Percentiles rank a stretch among this genome's conserved stretches.
These are phyloP conservation scores for Roridomyces roridus DNA, from an alignment of 768 basidiomycete genomes.

Conservation along the genomic window DNA sequence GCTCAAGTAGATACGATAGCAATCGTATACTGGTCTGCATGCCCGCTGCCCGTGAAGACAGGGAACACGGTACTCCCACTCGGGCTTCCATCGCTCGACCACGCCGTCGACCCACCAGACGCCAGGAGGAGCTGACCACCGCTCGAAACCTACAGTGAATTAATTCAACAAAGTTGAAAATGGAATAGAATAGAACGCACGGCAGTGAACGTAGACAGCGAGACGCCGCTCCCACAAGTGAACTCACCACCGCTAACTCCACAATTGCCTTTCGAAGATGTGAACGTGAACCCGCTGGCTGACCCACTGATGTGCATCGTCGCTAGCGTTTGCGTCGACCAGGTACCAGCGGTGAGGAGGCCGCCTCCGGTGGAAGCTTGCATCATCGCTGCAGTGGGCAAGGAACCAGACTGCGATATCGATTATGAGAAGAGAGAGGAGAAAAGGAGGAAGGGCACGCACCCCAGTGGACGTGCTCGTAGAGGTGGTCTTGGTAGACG, in stretches of 20 bases:
- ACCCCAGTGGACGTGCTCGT: neutral
- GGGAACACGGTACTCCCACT: conserved; percentile 36
- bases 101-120: conserved; percentile 43
- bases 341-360: conserved; percentile 48
- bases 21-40: conserved; percentile 24
- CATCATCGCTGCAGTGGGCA: conserved; percentile 43
- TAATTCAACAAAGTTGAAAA: neutral
- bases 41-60: conserved; percentile 24
- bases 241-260: conserved; percentile 41
- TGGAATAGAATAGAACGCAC: conserved; percentile 28
- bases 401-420: conserved; percentile 12
- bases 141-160: conserved; percentile 35
- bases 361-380: conserved; percentile 41
- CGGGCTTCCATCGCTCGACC: conserved; percentile 42
- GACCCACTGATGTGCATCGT: conserved; percentile 46
- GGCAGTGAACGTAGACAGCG: conserved; percentile 43
- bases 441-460: neutral
- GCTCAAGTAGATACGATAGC: conserved; percentile 24
- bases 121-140: conserved; percentile 44
- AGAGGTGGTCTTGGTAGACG: too few species aligned
- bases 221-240: conserved; percentile 45
- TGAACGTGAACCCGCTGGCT: conserved; percentile 45
- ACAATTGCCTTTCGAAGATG: conserved; percentile 48
- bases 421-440: too few species aligned
- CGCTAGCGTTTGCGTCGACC: conserved; percentile 53